Base-by-base conservation (phyloP, 441 rosid species). In the Adansonia gregorii region DNA sequence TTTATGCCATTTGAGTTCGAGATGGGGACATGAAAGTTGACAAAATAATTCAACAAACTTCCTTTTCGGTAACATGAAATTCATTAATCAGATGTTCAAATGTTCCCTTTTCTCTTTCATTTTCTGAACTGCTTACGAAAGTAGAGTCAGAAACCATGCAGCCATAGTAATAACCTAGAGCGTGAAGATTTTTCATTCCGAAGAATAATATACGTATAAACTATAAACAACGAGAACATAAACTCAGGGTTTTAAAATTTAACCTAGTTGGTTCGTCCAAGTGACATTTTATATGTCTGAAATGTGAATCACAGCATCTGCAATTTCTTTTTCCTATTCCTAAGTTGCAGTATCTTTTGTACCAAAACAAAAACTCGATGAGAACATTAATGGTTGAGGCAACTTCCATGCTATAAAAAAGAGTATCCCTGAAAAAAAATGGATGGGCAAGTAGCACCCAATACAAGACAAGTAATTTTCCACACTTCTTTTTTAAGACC, bases 201-300 rank as follows among this genome's bases (percentile, higher is more conserved):
- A 46, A 45, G 54, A 76, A 67, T 19, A 73, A 67, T 60, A 63
- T 73, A 68, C 80, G 77, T 61, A 67, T 49, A 22, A 70, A 70
- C 59, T 61, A 67, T 49, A 22, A 70, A 70, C 59, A 70, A 15
- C 24, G 22, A 51, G 45, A 15, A 35, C 68, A 35, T 64, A 46
- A 64, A 64, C 68, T 64, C 11, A 0, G 45, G 58, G 67, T 63
- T 39, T 31, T 35, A 35, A 35, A 5, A 35, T 35, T 35, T 35
- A 14, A 27, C 67, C 35, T 31, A 56, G 10, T 56, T 6, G 20
- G 68, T 64, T 64, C 46, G 8, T 64, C 20, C 43, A 61, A 61
- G 8, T 61, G 9, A 41, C 67, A 64, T 35, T 2, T 20, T 31
- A 64, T 5, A 8, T 46, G 12, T 39, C n/a, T 15, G 48, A 46